Percentiles rank a stretch among this genome's conserved stretches.
Evolutionary conservation across 2,329 filamentous ascomycete species (phyloP).

Genomic region (Trichoderma semiorbis): DNA sequence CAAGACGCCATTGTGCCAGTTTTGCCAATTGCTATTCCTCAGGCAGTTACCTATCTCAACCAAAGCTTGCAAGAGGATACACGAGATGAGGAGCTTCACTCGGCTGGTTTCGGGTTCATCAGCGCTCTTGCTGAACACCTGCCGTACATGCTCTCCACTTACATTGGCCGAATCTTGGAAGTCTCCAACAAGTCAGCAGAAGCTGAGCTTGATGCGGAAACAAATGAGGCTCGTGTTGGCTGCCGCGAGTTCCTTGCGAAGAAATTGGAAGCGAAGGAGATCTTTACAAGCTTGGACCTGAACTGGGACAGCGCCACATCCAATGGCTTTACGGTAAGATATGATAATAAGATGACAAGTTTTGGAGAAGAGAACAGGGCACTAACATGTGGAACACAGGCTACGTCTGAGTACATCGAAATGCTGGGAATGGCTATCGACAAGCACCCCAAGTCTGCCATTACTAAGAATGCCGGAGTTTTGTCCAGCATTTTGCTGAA

Average conservation of each 20-base stretch:
- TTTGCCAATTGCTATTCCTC: conserved; percentile 70
- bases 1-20: conserved; percentile 82
- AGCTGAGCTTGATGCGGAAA: conserved; percentile 57
- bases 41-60: conserved; percentile 67
- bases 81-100: conserved; percentile 65
- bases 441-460: conserved; percentile 70
- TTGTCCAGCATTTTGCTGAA: conserved; percentile 64
- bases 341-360: background rate
- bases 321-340: conserved; percentile 59
- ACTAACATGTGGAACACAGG: conserved; percentile 41
- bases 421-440: conserved; percentile 70
- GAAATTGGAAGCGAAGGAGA: conserved; percentile 71
- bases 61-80: conserved; percentile 53
- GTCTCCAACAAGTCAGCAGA: conserved; percentile 71
- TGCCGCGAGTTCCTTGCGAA: conserved; percentile 73
- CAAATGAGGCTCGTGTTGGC: conserved; percentile 61
- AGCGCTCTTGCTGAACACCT: conserved; percentile 76
- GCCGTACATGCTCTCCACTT: conserved; percentile 82
- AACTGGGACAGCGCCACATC: conserved; percentile 66
- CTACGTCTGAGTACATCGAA: conserved; percentile 65
- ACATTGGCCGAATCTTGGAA: conserved; percentile 68
- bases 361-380: background rate
- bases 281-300: conserved; percentile 68
- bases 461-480: conserved; percentile 69
- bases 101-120: conserved; percentile 77